These are phyloP conservation scores for Zalerion maritima DNA, from an alignment of 495 filamentous ascomycete genomes.

Conservation along the genomic window DNA sequence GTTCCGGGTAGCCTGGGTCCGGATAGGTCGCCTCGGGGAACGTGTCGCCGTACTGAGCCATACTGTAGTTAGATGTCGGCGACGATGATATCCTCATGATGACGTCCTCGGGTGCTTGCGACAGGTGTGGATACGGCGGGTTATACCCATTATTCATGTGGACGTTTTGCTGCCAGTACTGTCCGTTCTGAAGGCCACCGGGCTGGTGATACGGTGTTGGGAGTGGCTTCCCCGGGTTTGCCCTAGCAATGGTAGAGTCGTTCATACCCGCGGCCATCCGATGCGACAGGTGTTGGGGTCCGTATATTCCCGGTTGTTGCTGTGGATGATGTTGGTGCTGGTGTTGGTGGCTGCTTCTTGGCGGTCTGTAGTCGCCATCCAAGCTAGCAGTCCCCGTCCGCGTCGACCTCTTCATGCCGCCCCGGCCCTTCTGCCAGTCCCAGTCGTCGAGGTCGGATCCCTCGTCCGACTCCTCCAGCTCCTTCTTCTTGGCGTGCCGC, in stretches of 20 bases:
- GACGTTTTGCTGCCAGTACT: constrained; percentile 49
- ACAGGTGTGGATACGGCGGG: constrained; percentile 18
- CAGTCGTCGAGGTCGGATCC: constrained; percentile 22
- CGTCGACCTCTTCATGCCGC: constrained; percentile 15
- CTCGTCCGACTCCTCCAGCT: constrained; percentile 25
- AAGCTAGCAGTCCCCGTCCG: constrained; percentile 15
- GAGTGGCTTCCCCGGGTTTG: constrained; percentile 45
- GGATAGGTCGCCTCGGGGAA: constrained; percentile 1
- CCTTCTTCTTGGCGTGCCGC: constrained; percentile 25
- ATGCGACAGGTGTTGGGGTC: constrained; percentile 16
- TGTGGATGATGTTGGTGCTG: constrained; percentile 10
- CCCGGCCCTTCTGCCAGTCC: constrained; percentile 21
- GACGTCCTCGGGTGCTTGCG: constrained; percentile 35
- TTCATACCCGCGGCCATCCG: constrained; percentile 26
- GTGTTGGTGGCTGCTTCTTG: constrained; percentile 14
- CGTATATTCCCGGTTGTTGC: constrained; percentile 17
- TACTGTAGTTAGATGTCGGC: constrained; percentile 20
- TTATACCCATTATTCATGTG: constrained; percentile 23
- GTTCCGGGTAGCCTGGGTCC: background rate
- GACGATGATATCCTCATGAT: constrained; percentile 32
- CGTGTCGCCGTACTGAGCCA: constrained; percentile 12
- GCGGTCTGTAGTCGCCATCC: constrained; percentile 21
- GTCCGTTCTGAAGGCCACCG: constrained; percentile 28
- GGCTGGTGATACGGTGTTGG: constrained; percentile 38
- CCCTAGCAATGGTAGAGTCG: constrained; percentile 44